These are phyloP conservation scores for Oidiodendron maius DNA, from an alignment of 495 filamentous ascomycete species.

Conservation along the genomic window DNA sequence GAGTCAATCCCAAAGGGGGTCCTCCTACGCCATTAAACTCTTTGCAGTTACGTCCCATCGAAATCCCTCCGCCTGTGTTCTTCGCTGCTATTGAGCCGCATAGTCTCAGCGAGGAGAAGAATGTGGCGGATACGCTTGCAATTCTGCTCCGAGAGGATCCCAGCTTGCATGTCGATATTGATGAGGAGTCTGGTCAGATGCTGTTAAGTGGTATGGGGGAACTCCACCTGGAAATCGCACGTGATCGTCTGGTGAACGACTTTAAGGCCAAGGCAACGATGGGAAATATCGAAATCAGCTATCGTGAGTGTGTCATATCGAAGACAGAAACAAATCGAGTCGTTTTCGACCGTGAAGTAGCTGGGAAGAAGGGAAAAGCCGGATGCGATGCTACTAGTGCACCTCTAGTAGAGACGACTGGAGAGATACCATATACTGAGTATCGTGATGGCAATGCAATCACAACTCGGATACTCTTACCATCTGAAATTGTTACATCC, in stretches of 20 bases:
- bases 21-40: conserved; percentile 65
- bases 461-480: conserved; percentile 41
- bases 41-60: conserved; percentile 81
- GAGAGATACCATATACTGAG: conserved; percentile 23
- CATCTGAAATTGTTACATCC: conserved; percentile 19
- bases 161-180: conserved; percentile 75
- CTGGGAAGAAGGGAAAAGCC: conserved; percentile 72
- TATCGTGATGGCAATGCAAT: conserved; percentile 55
- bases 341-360: conserved; percentile 71
- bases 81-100: conserved; percentile 89
- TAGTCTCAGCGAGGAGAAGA: conserved; percentile 70
- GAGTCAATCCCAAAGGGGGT: conserved; percentile 48
- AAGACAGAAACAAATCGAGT: conserved; percentile 47
- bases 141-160: conserved; percentile 89
- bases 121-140: conserved; percentile 65
- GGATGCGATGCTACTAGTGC: conserved; percentile 63
- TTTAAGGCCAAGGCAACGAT: conserved; percentile 85
- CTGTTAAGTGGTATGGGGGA: conserved; percentile 95
- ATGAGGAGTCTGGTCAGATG: conserved; percentile 90
- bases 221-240: conserved; percentile 93
- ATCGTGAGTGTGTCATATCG: conserved; percentile 69
- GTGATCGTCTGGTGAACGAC: conserved; percentile 79
- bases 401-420: conserved; percentile 40
- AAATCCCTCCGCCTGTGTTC: conserved; percentile 90
- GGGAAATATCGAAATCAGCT: conserved; percentile 93